Conservation (phyloP, 306 rosid genomes). For the Dryas drummondii region DNA sequence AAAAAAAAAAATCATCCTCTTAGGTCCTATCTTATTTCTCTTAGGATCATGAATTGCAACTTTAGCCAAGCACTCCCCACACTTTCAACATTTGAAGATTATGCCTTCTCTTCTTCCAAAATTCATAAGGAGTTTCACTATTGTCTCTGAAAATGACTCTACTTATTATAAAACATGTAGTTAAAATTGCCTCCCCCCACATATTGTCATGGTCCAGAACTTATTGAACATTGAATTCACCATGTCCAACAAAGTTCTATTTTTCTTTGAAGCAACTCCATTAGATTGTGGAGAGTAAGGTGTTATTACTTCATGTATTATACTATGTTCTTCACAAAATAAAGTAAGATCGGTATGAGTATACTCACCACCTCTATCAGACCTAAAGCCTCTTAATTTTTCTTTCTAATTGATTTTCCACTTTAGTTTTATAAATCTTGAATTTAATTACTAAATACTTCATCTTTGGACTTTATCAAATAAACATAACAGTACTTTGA, state of each 20-base stretch:
- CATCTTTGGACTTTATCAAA: background rate
- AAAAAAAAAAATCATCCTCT: too few relatives aligned
- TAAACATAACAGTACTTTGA: background rate
- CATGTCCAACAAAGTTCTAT: background rate
- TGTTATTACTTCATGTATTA: background rate
- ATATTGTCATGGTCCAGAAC: background rate
- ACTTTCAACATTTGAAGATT: background rate
- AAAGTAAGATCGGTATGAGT: background rate
- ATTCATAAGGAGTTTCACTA: background rate
- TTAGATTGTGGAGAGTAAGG: constrained; percentile 1
- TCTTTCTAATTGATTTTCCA: background rate
- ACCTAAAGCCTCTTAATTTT: background rate
- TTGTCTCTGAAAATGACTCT: background rate
- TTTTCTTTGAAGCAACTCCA: background rate
- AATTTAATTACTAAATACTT: background rate
- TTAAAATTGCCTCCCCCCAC: background rate
- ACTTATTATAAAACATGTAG: background rate
- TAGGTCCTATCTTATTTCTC: background rate
- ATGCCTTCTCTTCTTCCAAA: background rate
- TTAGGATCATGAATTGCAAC: background rate
- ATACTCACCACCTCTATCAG: background rate
- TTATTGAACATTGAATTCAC: background rate
- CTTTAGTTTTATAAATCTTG: background rate
- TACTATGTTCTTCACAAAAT: background rate
- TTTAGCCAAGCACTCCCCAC: background rate